Conservation (phyloP, 1,284 basidiomycete genomes). For the Ganoderma meredithae region DNA sequence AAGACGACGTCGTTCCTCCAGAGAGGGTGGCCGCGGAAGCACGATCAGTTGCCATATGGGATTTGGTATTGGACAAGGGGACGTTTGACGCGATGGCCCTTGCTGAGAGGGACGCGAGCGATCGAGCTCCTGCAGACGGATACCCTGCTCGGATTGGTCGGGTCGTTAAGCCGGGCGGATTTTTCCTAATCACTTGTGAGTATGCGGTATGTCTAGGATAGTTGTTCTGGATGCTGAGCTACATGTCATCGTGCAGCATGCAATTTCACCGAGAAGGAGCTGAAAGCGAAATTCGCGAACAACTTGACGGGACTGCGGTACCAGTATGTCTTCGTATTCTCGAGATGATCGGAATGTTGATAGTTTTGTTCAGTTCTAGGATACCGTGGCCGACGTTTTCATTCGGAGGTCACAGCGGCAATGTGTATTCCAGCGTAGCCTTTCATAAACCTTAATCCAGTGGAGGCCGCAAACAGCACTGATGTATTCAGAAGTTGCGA, state of each 20-base stretch:
- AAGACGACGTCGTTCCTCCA: constrained; percentile 48
- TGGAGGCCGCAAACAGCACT: neutral
- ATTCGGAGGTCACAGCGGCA: constrained; percentile 82
- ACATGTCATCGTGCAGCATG: constrained; percentile 63
- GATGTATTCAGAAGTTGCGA: neutral
- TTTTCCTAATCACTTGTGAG: constrained; percentile 87
- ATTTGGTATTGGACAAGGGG: constrained; percentile 79
- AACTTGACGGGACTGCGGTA: constrained; percentile 60
- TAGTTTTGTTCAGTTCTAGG: constrained; percentile 56
- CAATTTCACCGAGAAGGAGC: constrained; percentile 89
- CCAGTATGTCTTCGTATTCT: constrained; percentile 57
- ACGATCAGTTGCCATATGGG: constrained; percentile 52
- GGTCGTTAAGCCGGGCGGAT: constrained; percentile 71
- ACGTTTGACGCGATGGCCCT: constrained; percentile 91
- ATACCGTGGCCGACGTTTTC: constrained; percentile 76
- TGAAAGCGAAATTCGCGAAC: constrained; percentile 64
- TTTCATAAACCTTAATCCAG: constrained; percentile 58
- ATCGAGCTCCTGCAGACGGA: constrained; percentile 58
- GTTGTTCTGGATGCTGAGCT: neutral
- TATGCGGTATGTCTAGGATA: constrained; percentile 19
- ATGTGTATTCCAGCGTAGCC: constrained; percentile 75
- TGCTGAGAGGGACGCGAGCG: constrained; percentile 65
- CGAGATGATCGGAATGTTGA: neutral
- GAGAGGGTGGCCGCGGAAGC: constrained; percentile 30
- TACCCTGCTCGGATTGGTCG: constrained; percentile 71